Percentiles rank a stretch among this genome's conserved stretches.
Evolutionary conservation across 257 asterid species (phyloP).

Genomic region (Mentha longifolia): DNA sequence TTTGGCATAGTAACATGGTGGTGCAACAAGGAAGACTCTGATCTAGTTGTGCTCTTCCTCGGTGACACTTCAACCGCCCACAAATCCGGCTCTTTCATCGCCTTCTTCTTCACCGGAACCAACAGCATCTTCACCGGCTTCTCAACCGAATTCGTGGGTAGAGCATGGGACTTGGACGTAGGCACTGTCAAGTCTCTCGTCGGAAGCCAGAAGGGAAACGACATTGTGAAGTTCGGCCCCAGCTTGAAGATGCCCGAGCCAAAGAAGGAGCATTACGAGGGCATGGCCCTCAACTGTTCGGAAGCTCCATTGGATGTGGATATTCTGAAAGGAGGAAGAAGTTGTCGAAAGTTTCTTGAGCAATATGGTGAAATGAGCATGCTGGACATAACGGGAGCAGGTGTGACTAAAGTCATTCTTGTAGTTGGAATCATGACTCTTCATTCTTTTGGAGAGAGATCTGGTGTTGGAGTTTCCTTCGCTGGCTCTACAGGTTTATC

Average conservation of each 20-base stretch:
- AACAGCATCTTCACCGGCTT: slow-evolving; percentile 60
- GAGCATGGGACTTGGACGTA: slow-evolving; percentile 62
- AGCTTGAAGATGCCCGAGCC: slow-evolving; percentile 53
- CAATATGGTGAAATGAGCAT: slow-evolving; percentile 97
- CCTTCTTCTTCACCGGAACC: slow-evolving; percentile 55
- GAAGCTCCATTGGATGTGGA: slow-evolving; percentile 64
- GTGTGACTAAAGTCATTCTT: slow-evolving; percentile 88
- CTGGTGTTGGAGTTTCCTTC: slow-evolving; percentile 99
- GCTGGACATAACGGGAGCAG: slow-evolving; percentile 99
- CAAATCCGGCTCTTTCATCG: slow-evolving; percentile 56
- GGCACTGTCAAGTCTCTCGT: slow-evolving; percentile 40
- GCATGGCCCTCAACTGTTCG: slow-evolving; percentile 59
- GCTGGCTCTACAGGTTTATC: slow-evolving; percentile 97
- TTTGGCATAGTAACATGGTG: slow-evolving; percentile 90
- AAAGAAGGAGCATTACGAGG: slow-evolving; percentile 47
- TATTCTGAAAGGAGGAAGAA: slow-evolving; percentile 57
- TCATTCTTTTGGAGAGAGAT: slow-evolving; percentile 99
- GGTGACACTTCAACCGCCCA: slow-evolving; percentile 60
- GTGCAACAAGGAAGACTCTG: slow-evolving; percentile 78
- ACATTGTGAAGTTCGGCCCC: slow-evolving; percentile 47
- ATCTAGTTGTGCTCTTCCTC: slow-evolving; percentile 55
- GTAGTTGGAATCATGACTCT: slow-evolving; percentile 99
- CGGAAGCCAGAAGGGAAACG: slow-evolving; percentile 41
- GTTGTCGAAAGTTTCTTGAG: slow-evolving; percentile 95
- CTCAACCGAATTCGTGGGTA: slow-evolving; percentile 50